Percentiles rank a stretch among this genome's conserved stretches.
Conservation (phyloP, 2,329 filamentous ascomycete genomes). For the Nannizzia gypsea region DNA sequence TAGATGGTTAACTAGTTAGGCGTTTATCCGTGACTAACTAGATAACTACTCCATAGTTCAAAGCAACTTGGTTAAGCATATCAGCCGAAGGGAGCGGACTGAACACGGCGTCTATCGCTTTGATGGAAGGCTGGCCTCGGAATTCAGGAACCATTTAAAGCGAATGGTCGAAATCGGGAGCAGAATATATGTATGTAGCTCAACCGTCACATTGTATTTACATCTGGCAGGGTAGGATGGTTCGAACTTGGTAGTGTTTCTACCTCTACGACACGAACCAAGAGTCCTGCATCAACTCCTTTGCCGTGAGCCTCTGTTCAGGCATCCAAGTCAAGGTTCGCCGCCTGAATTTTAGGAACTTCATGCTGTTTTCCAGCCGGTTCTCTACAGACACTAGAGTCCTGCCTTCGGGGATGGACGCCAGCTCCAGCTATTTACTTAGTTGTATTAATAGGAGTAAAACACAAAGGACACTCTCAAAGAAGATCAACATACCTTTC, state of each 20-base stretch:
- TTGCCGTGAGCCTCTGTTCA: conserved; percentile 15
- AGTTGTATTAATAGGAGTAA: background rate
- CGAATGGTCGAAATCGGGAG: too few species aligned
- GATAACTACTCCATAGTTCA: background rate
- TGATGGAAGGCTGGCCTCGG: background rate
- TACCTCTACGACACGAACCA: conserved; percentile 11
- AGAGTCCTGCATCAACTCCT: conserved; percentile 15
- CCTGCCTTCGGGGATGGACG: conserved; percentile 4
- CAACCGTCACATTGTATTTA: too few species aligned
- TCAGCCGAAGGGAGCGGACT: background rate
- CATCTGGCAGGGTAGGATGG: too few species aligned
- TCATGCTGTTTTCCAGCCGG: background rate
- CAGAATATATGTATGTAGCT: too few species aligned
- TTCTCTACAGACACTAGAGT: conserved; percentile 5
- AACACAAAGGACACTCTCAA: background rate
- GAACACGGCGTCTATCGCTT: background rate
- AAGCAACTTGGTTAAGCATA: too few species aligned
- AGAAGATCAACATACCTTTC: conserved; percentile 18
- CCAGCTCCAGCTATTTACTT: background rate
- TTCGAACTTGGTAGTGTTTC: too few species aligned
- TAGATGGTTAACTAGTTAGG: too few species aligned
- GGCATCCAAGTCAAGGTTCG: conserved; percentile 18
- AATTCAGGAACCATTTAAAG: too few species aligned
- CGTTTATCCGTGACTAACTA: too few species aligned
- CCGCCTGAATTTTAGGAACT: conserved; percentile 12